Evolutionary conservation across 176 grass and related monocot genomes (phyloP), one percentile per base, ranked within the genome.

Genomic region (Carex littledalei): DNA sequence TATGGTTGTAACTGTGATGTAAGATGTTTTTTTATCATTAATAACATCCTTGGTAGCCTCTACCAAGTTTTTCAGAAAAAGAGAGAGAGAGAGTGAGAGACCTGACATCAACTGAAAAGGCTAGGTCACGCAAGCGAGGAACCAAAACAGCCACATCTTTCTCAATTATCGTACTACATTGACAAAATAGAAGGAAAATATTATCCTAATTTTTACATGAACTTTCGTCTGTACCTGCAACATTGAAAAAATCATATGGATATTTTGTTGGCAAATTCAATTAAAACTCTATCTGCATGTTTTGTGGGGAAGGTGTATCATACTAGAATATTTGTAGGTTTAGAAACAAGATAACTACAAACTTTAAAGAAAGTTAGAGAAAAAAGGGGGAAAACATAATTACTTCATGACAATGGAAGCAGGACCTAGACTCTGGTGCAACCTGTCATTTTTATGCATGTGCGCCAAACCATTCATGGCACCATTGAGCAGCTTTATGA

Each of bases 91-190:
- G 78, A 63, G 12, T 41, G 16, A 29, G 62, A 81, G 91, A 98
- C 95, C 89, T 88, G 71, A 94, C 87, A 92, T 98, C 92, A 86
- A 98, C 92, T 85, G 95, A 93, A 88, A 98, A 98, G 12, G 95
- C 93, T 71, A 98, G 85, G 88, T 98, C 95, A 18, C 88, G 89
- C 49, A 94, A 91, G 22, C 65, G 84, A 45, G 95, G 89, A 84
- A 98, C 53, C 31, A 98, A 68, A 86, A 93, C 88, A 49, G 41
- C 29, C 21, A 29, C 95, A 85, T 98, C 88, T 88, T 88, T 94
- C 50, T 98, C 95, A 47, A 61, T 26, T 80, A 87, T 64, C 7
- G 89, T 94, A 80, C 95, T 98, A 88, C 52, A 84, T 68, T 85
- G 72, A 5, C 69, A 84, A 84, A 85, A 70, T 79, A 53, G 31